phyloP scores from a whole-genome alignment of 192 early-diverging fungal species.

The Linderina pennispora region DNA sequence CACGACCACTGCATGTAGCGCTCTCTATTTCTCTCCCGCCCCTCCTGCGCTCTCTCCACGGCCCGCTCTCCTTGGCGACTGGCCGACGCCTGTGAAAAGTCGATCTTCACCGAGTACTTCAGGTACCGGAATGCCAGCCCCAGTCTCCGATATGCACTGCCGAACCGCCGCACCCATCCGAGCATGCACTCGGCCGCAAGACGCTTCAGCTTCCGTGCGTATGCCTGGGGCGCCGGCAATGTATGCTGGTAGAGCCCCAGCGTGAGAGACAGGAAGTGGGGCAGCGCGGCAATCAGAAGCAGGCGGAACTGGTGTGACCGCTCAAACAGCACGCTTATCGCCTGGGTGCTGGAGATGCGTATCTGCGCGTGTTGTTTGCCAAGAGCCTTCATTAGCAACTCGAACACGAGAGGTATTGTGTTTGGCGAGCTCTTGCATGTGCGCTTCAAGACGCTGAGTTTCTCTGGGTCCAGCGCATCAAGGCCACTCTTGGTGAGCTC shows the following conservation, averaged over 20 bases:
- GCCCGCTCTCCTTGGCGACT: no score
- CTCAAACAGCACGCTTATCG: slow-evolving; percentile 54
- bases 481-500: slow-evolving; percentile 16
- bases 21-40: slow-evolving; percentile 1
- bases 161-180: slow-evolving; percentile 53
- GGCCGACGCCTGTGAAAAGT: slow-evolving; percentile 13
- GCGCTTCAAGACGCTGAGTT: slow-evolving; percentile 16
- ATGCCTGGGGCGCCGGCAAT: slow-evolving; percentile 47
- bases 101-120: slow-evolving; percentile 28
- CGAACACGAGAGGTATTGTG: background rate
- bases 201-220: slow-evolving; percentile 46
- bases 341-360: slow-evolving; percentile 54
- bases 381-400: slow-evolving; percentile 6
- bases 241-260: slow-evolving; percentile 51
- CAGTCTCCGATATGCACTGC: slow-evolving; percentile 49
- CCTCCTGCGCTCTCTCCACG: background rate
- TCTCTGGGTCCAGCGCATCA: slow-evolving; percentile 10
- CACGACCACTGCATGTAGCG: slow-evolving; percentile 27
- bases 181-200: slow-evolving; percentile 49
- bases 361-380: slow-evolving; percentile 43
- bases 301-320: slow-evolving; percentile 61
- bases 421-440: slow-evolving; percentile 8
- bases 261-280: slow-evolving; percentile 49
- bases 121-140: slow-evolving; percentile 54
- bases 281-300: slow-evolving; percentile 46